Base-by-base conservation (phyloP, 805 yeast species). In the Nakazawaea pomicola region DNA sequence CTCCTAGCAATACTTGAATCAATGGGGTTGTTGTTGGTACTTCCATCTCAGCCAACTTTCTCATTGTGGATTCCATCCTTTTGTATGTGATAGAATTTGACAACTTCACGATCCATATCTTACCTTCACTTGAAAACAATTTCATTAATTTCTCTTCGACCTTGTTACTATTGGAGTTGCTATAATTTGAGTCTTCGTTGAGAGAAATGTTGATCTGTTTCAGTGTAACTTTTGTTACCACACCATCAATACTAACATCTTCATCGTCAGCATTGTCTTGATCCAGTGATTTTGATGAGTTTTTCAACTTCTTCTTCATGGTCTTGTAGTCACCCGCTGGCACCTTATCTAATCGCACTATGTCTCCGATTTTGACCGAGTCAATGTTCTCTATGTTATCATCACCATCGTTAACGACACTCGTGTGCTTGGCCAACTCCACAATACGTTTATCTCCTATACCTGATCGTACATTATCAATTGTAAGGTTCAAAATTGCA, bases 31-130 rank as follows among this genome's bases (percentile, higher is more conserved):
- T 49, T 2, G 61, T 50, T 8, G 63, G 60, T 15, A 35, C 20
- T 11, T 51, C 46, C 38, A 79, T 48, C 44, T 78, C 85, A 9
- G 65, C 61, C 24, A 88, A 62, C 49, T 80, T 83, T 23, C 80
- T 69, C 78, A 88, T 67, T 1, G 93, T 78, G 10, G 82, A 77
- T 40, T 78, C 77, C 95, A 89, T 87, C 47, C 95, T 58, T 52
- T 80, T 80, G 55, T 82, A 81, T 0, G 93, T 82, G 19, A 82
- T 67, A 12, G 84, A 80, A 58, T 85, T 83, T 24, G 77, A 68
- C 23, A 82, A 58, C 51, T 83, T 77, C 11, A 78, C 81, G 1
- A 90, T 53, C 85, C 91, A 85, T 38, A 83, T 57, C 38, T 82
- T 67, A 3, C 53, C 53, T 33, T 71, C 74, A 37, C 64, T 61